Evolutionary conservation across 495 filamentous ascomycete genomes (phyloP), one percentile per base, ranked within the genome.

Genomic region (Penicillium malachiteum): DNA sequence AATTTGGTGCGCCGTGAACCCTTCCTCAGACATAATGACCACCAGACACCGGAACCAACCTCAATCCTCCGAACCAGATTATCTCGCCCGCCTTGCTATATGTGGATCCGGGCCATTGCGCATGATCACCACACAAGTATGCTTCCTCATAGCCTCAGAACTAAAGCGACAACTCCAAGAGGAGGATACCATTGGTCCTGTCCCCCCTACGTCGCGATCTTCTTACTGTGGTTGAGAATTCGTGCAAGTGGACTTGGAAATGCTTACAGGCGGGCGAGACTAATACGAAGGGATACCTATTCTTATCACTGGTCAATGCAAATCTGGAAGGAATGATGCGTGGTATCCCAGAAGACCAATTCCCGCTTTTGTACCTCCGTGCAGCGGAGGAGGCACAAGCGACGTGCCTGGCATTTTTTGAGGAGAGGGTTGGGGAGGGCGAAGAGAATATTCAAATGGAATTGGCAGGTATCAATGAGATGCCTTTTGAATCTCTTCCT

Each of bases 251-350:
- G 77, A 33, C 50, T 0, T 62, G 79, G 61, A 54, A 54, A 9
- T 68, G 65, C 33, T 71, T 85, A 4, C 43, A 72, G 38, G 70
- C 68, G 3, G 83, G 83, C 3, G 78, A 84, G 63, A 82, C 77
- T 0, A 85, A 83, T 56, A 68, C 79, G n/a, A 86, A 85, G 54
- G 79, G 76, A 1, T 79, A 78, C 41, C 39, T 87, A 26, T 64
- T 84, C 26, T 57, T 66, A 0, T 52, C 55, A 3, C 51, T 80
- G 5, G 47, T 84, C 0, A 31, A 54, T 5, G 75, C 74, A 4
- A 75, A 82, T 45, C 62, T 84, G 0, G 64, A 80, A 5, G 77
- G 63, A 9, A 48, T 81, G 4, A 68, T 70, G 62, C 55, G 56
- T 16, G 71, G 78, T 10, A 3, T 76, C 1, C 38, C 44, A 1